A percentile compares a stretch with the other conserved stretches of the same genome.
These are phyloP conservation scores for Rusavskia elegans DNA, from an alignment of 495 filamentous ascomycete species.

Conservation along the genomic window DNA sequence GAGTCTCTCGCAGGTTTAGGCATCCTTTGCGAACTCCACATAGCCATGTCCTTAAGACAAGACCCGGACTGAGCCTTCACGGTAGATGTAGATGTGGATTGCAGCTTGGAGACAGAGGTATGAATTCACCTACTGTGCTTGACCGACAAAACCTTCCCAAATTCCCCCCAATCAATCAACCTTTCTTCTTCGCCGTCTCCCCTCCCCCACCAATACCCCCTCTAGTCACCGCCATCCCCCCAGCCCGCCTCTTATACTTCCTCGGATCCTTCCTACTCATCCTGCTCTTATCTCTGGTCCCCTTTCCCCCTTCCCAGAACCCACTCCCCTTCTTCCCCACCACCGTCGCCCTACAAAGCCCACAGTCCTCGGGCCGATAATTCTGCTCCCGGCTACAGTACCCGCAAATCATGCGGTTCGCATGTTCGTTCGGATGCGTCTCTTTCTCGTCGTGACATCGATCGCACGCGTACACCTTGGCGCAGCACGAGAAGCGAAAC, in stretches of 20 bases:
- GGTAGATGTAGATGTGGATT: too few relatives aligned
- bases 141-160: too few relatives aligned
- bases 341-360: constrained; percentile 56
- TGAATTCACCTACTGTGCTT: too few relatives aligned
- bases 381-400: constrained; percentile 73
- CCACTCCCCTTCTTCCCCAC: constrained; percentile 56
- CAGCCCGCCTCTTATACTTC: constrained; percentile 42
- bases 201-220: constrained; percentile 19
- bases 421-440: constrained; percentile 68
- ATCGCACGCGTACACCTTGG: constrained; percentile 65
- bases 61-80: too few relatives aligned
- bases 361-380: constrained; percentile 65
- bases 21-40: too few relatives aligned
- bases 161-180: neutral
- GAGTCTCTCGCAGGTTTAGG: too few relatives aligned
- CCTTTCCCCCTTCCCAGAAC: constrained; percentile 88
- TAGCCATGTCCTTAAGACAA: too few relatives aligned
- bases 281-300: constrained; percentile 49
- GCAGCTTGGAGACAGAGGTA: too few relatives aligned
- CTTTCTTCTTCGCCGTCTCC: constrained; percentile 16
- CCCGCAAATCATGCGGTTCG: constrained; percentile 74
- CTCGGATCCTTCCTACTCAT: constrained; percentile 66
- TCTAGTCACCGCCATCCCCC: neutral
- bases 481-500: constrained; percentile 59
- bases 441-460: constrained; percentile 62